Conservation (phyloP, 1,284 basidiomycete species). For the Peniophora sp. region DNA sequence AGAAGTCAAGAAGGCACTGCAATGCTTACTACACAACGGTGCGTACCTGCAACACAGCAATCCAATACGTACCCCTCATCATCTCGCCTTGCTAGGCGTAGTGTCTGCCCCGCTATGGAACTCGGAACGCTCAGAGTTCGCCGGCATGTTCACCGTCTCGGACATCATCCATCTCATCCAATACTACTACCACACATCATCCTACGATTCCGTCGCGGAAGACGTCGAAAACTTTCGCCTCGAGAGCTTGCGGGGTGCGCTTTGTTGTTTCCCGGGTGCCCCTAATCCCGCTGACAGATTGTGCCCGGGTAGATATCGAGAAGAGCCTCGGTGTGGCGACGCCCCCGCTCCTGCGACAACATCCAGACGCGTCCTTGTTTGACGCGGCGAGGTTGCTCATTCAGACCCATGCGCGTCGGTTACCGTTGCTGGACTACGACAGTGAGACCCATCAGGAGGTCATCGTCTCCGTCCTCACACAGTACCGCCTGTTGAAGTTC, state of each 20-base stretch:
- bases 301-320: conserved; percentile 73
- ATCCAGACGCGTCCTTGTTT: conserved; percentile 83
- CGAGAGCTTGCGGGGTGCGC: conserved; percentile 79
- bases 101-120: conserved; percentile 99
- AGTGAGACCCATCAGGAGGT: conserved; percentile 93
- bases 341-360: conserved; percentile 85
- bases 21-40: conserved; percentile 88
- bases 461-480: conserved; percentile 93
- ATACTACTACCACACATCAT: conserved; percentile 85
- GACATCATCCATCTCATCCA: conserved; percentile 97
- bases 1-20: conserved; percentile 88
- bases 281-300: conserved; percentile 4
- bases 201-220: conserved; percentile 81
- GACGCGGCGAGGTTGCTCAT: conserved; percentile 90
- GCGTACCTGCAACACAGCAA: conserved; percentile 14
- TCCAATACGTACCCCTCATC: conserved; percentile 2
- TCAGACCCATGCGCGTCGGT: conserved; percentile 89
- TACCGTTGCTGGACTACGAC: conserved; percentile 92
- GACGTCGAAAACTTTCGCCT: conserved; percentile 95
- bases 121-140: conserved; percentile 83
- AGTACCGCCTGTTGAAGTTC: conserved; percentile 97
- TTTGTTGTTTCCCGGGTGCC: conserved; percentile 9
- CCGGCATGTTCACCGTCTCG: conserved; percentile 93
- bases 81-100: conserved; percentile 60
- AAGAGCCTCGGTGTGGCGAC: conserved; percentile 86